These are phyloP conservation scores for Erodium texanum DNA, from an alignment of 441 rosid genomes.

Conservation along the genomic window DNA sequence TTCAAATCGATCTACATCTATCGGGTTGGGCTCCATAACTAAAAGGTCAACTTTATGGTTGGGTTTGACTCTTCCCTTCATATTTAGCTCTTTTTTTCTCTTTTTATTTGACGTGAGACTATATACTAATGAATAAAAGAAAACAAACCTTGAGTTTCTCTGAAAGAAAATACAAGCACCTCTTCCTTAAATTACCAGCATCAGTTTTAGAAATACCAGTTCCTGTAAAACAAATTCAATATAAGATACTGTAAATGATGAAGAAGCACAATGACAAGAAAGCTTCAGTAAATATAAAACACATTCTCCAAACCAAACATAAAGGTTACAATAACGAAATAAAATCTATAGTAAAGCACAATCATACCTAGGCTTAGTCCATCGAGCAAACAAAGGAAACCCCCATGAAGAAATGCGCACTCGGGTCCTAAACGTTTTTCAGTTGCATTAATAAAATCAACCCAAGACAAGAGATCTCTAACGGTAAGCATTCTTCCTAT, in stretches of 20 bases:
- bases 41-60: neutral
- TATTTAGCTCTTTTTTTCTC: no score
- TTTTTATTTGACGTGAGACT: no score
- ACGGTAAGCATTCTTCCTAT: constrained; percentile 75
- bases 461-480: constrained; percentile 95
- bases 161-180: constrained; percentile 59
- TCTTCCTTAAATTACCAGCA: constrained; percentile 49
- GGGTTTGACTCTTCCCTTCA: no score
- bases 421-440: constrained; percentile 49
- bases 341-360: neutral
- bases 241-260: neutral
- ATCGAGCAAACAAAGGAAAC: constrained; percentile 90
- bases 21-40: neutral
- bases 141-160: constrained; percentile 46
- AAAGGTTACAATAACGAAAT: neutral
- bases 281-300: neutral
- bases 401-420: constrained; percentile 71
- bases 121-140: constrained; percentile 7
- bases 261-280: constrained; percentile 4
- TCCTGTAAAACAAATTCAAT: constrained; percentile 31
- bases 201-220: constrained; percentile 63
- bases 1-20: no score
- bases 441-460: constrained; percentile 54
- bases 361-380: constrained; percentile 76
- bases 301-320: neutral